Base-by-base conservation (phyloP, 805 yeast species). In the Metschnikowia arizonensis region DNA sequence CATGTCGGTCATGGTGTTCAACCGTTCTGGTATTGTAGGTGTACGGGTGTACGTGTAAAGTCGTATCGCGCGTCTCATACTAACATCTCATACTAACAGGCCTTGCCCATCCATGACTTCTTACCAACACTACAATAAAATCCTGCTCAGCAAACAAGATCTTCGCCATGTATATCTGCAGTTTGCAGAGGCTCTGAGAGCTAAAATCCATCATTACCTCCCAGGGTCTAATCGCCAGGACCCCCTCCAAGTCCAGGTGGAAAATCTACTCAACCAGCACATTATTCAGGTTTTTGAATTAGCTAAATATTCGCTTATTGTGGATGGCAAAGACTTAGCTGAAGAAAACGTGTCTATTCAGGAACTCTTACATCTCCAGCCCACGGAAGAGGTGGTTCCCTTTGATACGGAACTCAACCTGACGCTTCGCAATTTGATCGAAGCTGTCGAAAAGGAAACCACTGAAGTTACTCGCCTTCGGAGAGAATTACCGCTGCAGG, bases 331-430 rank as follows among this genome's bases (percentile, higher is more conserved):
- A 24, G 73, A 72, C 34, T 57, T 69, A 52, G 54, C 66, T 4
- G 48, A 50, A 1, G 60, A 50, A 10, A 52, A 55, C 17, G 33
- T 12, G 44, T 55, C 52, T 9, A 51, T 64, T 11, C 50, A 46
- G 31, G 64, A 62, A 10, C 33, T 64, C 3, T 48, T 69, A 7
- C 50, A 65, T 18, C 49, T 65, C 31, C 53, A 56, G 29, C 62
- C 69, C 4, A 52, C 33, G 32, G 72, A 66, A 46, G 74, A 74
- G 46, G 73, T 80, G 7, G 93, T 83, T 58, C 88, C 90, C 0
- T 85, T 83, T 61, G 91, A 87, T 57, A 63, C 75, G 32, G 81
- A 74, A 15, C 62, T 85, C 47, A 83, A 84, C 60, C 81, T 77
- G 46, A 60, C 70, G 45, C 73, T 86, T 24, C 68, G 91, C 38